Percentiles rank a stretch among this genome's conserved stretches.
phyloP scores from a whole-genome alignment of 2,329 filamentous ascomycete genomes.

The Septoria petroselini region DNA sequence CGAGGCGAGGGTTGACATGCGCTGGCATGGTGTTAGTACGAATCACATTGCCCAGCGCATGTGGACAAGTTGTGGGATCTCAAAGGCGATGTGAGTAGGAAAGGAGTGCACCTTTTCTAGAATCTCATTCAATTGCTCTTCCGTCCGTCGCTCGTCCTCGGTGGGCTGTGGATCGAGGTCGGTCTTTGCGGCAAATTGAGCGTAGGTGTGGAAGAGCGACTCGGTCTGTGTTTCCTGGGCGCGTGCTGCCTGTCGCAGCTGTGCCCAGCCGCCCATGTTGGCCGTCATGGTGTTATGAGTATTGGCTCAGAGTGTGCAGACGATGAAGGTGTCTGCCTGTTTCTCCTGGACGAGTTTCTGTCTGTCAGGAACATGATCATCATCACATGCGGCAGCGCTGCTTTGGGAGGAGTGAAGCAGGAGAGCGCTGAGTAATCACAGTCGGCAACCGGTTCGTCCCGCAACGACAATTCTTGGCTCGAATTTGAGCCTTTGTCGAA shows the following conservation, averaged over 20 bases:
- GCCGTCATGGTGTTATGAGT: constrained; percentile 38
- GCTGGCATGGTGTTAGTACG: constrained; percentile 50
- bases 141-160: constrained; percentile 76
- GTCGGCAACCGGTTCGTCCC: too few relatives aligned
- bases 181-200: constrained; percentile 78
- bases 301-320: too few relatives aligned
- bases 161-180: constrained; percentile 79
- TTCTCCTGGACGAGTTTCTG: too few relatives aligned
- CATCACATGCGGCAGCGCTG: too few relatives aligned
- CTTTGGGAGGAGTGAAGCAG: too few relatives aligned
- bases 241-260: constrained; percentile 88
- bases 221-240: constrained; percentile 91
- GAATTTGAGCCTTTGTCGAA: too few relatives aligned
- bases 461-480: too few relatives aligned
- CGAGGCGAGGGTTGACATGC: constrained; percentile 76
- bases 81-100: not conserved
- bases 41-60: too few relatives aligned
- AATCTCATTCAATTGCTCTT: constrained; percentile 78
- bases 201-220: constrained; percentile 76
- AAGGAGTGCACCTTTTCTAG: constrained; percentile 65
- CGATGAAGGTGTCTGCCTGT: too few relatives aligned
- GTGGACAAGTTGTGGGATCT: too few relatives aligned
- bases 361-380: too few relatives aligned
- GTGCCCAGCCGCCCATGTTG: constrained; percentile 67
- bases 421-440: too few relatives aligned